Conservation (phyloP, 331 rosid species). For the Quercus phellos region DNA sequence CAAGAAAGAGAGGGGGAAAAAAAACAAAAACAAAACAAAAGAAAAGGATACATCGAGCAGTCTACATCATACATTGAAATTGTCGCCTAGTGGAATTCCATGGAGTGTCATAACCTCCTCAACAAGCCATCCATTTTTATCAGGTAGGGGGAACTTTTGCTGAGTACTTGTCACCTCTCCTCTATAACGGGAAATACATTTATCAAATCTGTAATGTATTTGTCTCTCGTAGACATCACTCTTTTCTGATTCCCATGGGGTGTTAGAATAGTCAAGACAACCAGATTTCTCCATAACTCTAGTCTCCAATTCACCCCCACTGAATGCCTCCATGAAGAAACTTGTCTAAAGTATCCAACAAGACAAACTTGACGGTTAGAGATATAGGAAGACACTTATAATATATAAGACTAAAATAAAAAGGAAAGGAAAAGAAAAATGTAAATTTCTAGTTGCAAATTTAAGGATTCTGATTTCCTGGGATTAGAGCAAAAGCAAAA, state of each 20-base stretch:
- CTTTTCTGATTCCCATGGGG: slow-evolving; percentile 92
- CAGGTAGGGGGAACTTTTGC: slow-evolving; percentile 48
- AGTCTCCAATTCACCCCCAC: slow-evolving; percentile 77
- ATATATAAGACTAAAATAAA: not conserved
- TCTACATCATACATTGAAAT: slow-evolving; percentile 51
- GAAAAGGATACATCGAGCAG: not conserved
- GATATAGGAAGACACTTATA: not conserved
- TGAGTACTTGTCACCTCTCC: slow-evolving; percentile 89
- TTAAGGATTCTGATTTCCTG: not conserved
- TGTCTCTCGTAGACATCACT: slow-evolving; percentile 65
- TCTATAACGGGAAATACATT: slow-evolving; percentile 59
- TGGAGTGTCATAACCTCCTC: slow-evolving; percentile 91
- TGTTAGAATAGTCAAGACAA: slow-evolving; percentile 62
- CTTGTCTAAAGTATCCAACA: slow-evolving; percentile 46
- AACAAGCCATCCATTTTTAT: slow-evolving; percentile 69
- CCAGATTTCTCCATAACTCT: slow-evolving; percentile 81
- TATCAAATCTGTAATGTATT: slow-evolving; percentile 65
- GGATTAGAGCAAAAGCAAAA: not conserved
- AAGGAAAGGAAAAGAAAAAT: not conserved
- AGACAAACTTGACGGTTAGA: slow-evolving; percentile 21
- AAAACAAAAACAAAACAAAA: not conserved
- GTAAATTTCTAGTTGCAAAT: not conserved
- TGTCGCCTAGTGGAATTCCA: slow-evolving; percentile 83
- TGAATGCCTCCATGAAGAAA: slow-evolving; percentile 66
- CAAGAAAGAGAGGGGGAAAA: slow-evolving; percentile 10